Evolutionary conservation across 78 protist species (phyloP), one percentile per base, ranked within the genome.

Genomic region (Dictyostelium capitatum): DNA sequence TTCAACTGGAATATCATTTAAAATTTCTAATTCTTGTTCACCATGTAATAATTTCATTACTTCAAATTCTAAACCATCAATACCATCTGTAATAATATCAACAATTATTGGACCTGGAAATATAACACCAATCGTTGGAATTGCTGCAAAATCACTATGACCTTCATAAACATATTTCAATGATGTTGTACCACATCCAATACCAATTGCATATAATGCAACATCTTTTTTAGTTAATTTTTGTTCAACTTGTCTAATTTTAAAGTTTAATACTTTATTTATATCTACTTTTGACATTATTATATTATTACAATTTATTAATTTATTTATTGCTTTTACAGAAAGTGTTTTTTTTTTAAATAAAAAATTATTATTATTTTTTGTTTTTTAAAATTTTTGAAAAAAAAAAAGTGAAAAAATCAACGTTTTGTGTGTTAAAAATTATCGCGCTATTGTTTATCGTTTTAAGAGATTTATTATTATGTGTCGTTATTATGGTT

Each of bases 11-110:
- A 90, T 81, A 3, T 41, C 50, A 59, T 67, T 57, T 75, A 19
- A 47, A 25, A 90, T 32, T 20, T 90, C 89, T 28, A 90, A 41
- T 11, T 80, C 43, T 43, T 90, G 95, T 50, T 90, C 95, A 53
- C 95, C 95, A 51, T 90, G 95, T 30, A 80, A 41, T 46, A 84
- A 84, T 82, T 59, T 84, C 91, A 84, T 84, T 56, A 82, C 77
- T 20, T 84, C 51, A 53, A 59, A 84, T 53, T 84, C 91, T 28
- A 78, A 53, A 47, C 95, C 83, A 25, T 28, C 65, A 20, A 74
- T 47, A 70, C 95, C 89, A 37, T 82, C 89, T 20, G 56, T 37
- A 30, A 80, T 59, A 23, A 80, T 65, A 59, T 64, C 72, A 5
- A 82, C 46, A 53, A 90, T 48, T 20, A 90, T 64, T 23, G 47